phyloP scores from a whole-genome alignment of 345 rosid species.

The Clausena lansium region DNA sequence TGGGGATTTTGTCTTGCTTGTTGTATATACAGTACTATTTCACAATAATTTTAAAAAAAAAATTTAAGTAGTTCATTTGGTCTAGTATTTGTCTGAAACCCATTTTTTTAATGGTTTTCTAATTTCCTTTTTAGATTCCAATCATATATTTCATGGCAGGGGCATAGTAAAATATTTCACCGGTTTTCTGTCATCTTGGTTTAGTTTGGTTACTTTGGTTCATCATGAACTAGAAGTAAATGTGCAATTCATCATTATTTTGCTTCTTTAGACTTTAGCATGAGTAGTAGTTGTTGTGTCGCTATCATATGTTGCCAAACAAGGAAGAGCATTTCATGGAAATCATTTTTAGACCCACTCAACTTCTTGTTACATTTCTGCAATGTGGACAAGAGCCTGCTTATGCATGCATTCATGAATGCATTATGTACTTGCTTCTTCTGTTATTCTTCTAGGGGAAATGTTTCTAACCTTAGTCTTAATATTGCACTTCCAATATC shows the following conservation, averaged over 20 bases:
- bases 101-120: not conserved
- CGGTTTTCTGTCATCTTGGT: constrained; percentile 15
- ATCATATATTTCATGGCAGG: constrained; percentile 9
- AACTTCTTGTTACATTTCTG: constrained; percentile 18
- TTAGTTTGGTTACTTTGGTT: constrained; percentile 31
- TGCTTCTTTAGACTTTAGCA: constrained; percentile 41
- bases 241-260: constrained; percentile 31
- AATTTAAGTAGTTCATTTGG: not conserved
- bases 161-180: constrained; percentile 16
- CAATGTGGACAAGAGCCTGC: constrained; percentile 19
- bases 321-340: constrained; percentile 20
- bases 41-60: not conserved
- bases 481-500: not conserved
- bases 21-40: constrained; percentile 5
- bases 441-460: constrained; percentile 18
- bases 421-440: constrained; percentile 18
- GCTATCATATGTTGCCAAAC: constrained; percentile 33
- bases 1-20: constrained; percentile 19
- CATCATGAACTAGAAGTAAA: constrained; percentile 28
- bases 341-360: constrained; percentile 28
- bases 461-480: constrained; percentile 2
- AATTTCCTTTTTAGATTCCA: not conserved
- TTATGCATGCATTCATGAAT: constrained; percentile 25
- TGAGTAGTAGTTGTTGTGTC: constrained; percentile 48
- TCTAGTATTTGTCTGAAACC: constrained; percentile 5